A percentile compares a stretch with the other conserved stretches of the same genome.
phyloP scores from a whole-genome alignment of 2,329 filamentous ascomycete genomes.

The Ceratocystis lukuohia region DNA sequence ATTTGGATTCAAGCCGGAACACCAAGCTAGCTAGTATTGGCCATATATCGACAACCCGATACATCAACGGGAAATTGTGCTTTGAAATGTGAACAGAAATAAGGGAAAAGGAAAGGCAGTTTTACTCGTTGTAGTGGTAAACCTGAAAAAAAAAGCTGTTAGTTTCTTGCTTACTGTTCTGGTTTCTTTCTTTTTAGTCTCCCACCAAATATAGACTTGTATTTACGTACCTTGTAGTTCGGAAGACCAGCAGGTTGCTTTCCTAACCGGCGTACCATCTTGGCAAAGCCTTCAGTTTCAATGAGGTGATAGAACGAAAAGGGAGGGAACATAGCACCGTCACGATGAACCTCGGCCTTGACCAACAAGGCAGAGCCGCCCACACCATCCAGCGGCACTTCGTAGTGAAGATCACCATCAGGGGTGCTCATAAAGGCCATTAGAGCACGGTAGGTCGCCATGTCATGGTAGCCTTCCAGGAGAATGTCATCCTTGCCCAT shows the following conservation, averaged over 20 bases:
- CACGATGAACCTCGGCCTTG: constrained; percentile 90
- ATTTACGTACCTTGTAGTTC: constrained; percentile 72
- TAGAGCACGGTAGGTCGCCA: constrained; percentile 79
- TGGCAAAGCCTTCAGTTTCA: constrained; percentile 95
- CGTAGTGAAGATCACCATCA: constrained; percentile 43
- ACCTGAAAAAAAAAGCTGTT: constrained; percentile 40
- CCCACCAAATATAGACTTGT: neutral
- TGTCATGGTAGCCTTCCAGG: constrained; percentile 82
- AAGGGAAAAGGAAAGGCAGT: neutral
- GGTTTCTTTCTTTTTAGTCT: neutral
- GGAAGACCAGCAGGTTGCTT: constrained; percentile 81
- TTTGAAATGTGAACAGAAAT: neutral
- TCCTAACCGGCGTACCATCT: constrained; percentile 82
- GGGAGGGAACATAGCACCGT: constrained; percentile 95
- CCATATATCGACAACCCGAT: constrained; percentile 6
- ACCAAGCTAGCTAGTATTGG: constrained; percentile 1
- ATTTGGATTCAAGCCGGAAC: constrained; percentile 4
- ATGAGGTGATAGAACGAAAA: constrained; percentile 96
- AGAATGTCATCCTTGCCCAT: constrained; percentile 90
- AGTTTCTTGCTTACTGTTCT: neutral
- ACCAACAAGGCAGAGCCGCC: constrained; percentile 86
- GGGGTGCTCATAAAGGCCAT: constrained; percentile 67
- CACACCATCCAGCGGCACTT: constrained; percentile 77
- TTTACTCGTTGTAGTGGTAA: constrained; percentile 79
- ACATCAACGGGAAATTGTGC: constrained; percentile 4